These are phyloP conservation scores for Salicornia ramosissima DNA, from an alignment of 148 eudicot species.

Conservation along the genomic window DNA sequence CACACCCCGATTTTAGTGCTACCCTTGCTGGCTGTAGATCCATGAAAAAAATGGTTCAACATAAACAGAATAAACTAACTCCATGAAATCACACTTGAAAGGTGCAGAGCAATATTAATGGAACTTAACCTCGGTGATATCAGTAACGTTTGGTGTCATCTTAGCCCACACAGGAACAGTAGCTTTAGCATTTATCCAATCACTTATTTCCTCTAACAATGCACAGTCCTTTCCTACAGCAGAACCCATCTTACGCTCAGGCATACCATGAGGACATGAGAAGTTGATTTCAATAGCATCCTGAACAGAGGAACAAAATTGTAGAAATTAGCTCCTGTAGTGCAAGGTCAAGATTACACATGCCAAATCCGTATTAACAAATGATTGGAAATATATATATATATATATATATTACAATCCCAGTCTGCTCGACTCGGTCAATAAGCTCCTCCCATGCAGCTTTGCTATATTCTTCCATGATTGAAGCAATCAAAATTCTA, in stretches of 20 bases:
- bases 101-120: not conserved
- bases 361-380: not conserved
- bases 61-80: too few species aligned
- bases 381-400: too few species aligned
- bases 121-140: constrained; percentile 66
- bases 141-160: constrained; percentile 97
- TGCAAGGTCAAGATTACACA: not conserved
- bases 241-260: constrained; percentile 97
- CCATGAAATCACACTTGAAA: not conserved
- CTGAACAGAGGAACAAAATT: constrained; percentile 27
- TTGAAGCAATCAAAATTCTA: constrained; percentile 86
- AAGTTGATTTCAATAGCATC: constrained; percentile 94
- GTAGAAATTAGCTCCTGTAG: constrained; percentile 12
- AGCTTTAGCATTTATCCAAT: constrained; percentile 92
- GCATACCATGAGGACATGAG: constrained; percentile 99
- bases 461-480: constrained; percentile 94
- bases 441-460: constrained; percentile 97
- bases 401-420: constrained; percentile 66
- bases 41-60: not conserved
- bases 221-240: constrained; percentile 97
- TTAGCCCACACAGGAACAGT: constrained; percentile 99
- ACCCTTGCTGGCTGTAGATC: constrained; percentile 78
- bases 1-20: constrained; percentile 77
- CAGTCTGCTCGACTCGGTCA: constrained; percentile 92
- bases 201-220: constrained; percentile 81